Evolutionary conservation across 2,329 filamentous ascomycete species (phyloP).

Genomic region (Aspergillus tubingensis): DNA sequence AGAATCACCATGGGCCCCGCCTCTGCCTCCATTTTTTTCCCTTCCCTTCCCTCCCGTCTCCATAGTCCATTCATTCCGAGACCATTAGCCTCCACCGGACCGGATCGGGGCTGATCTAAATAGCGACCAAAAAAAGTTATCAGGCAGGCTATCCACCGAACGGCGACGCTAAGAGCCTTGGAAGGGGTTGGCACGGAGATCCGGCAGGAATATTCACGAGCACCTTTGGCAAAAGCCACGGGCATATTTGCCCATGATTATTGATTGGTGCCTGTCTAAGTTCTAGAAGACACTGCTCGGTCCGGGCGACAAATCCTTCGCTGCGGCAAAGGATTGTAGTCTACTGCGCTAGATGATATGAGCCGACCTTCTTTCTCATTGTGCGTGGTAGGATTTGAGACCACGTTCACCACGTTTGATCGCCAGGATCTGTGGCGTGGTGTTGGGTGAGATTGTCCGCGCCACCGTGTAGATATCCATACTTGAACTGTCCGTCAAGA

Average conservation of each 20-base stretch:
- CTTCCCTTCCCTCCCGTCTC: too few species aligned
- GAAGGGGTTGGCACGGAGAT: not conserved
- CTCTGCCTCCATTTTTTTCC: too few species aligned
- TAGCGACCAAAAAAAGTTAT: not conserved
- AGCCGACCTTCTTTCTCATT: too few species aligned
- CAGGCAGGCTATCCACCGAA: not conserved
- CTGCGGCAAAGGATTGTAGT: not conserved
- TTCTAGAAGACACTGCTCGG: not conserved
- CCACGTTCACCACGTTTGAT: conserved; percentile 11
- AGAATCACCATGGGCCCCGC: conserved; percentile 13
- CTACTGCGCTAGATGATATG: not conserved
- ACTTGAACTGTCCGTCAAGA: not conserved
- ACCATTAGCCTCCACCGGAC: not conserved
- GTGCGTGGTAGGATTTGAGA: not conserved
- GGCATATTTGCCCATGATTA: not conserved
- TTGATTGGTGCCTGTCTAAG: not conserved
- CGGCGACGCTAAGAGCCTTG: not conserved
- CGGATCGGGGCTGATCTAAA: not conserved
- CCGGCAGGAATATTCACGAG: not conserved
- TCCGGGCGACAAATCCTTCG: not conserved
- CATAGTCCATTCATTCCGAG: not conserved
- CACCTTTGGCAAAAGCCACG: not conserved
- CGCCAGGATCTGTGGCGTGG: conserved; percentile 7
- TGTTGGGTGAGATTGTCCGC: conserved; percentile 1
- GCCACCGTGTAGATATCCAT: not conserved